Evolutionary conservation across 2,329 filamentous ascomycete genomes (phyloP), one percentile per base, ranked within the genome.

Genomic region (Rhynchosporium agropyri): DNA sequence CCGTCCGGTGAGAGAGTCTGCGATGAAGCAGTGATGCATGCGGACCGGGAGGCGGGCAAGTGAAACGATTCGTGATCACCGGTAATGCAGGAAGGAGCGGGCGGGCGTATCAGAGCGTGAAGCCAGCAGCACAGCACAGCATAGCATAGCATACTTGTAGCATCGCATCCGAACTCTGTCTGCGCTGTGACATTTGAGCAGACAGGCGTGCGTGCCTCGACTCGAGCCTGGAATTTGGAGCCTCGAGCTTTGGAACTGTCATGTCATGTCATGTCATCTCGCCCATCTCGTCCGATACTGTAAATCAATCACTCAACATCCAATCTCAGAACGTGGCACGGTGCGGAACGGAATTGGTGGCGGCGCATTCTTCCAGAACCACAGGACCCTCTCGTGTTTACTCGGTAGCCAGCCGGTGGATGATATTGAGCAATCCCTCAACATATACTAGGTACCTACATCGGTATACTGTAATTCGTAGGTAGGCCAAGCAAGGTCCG

Each of bases 301-400:
- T 20, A 20, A 20, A 20, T 20, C 20, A 20, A 20, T 20, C 20
- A 20, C 20, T 36, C 33, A 36, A 5, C 9, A 36, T 9, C 33
- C 5, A 6, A 36, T 36, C 9, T 9, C 33, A 36, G 33, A 36
- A 36, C 33, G 33, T 36, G 33, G 33, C 9, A 36, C 20, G 33
- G 1, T 20, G 20, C 20, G 20, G 20, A 1, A 20, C 20, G 20
- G 20, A 20, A 20, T 20, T 20, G 20, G 20, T 20, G 20, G 20
- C 20, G 20, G 20, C 20, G 20, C 20, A 20, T 20, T 20, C 20
- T 20, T 20, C 1, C 20, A 20, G 20, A 20, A 20, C 20, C 20
- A 20, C 33, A 48, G 50, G 51, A 55, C 48, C 40, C 53, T 60
- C 42, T 65, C 38, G 57, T 62, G 53, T 57, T 65, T 63, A 60